Evolutionary conservation across 202 grass and related monocot species (phyloP).

Genomic region (Eragrostis tef): DNA sequence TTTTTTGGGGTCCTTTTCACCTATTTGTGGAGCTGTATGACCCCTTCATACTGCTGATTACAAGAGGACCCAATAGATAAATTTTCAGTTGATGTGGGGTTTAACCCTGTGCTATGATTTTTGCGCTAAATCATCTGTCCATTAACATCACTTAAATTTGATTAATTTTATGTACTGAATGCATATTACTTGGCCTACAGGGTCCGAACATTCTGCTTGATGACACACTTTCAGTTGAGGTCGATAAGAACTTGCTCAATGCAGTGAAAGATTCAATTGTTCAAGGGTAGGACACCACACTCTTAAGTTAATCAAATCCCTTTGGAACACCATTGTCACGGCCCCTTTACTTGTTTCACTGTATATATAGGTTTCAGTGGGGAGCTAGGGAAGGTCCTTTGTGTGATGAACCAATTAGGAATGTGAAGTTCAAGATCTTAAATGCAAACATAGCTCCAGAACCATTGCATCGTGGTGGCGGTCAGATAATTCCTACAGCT

Average conservation of each 20-base stretch:
- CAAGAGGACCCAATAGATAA: background rate
- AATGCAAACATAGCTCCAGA: slow-evolving; percentile 91
- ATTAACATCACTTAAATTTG: background rate
- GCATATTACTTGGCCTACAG: slow-evolving; percentile 47
- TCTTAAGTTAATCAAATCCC: slow-evolving; percentile 33
- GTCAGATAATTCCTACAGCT: slow-evolving; percentile 97
- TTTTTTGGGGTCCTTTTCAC: slow-evolving; percentile 1
- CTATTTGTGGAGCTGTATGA: slow-evolving; percentile 24
- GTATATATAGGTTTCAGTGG: slow-evolving; percentile 82
- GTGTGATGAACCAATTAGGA: slow-evolving; percentile 96
- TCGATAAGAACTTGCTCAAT: slow-evolving; percentile 91
- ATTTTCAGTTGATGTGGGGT: slow-evolving; percentile 20
- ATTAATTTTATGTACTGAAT: slow-evolving; percentile 21
- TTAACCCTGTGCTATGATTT: slow-evolving; percentile 14
- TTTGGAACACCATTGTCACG: slow-evolving; percentile 27
- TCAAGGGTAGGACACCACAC: slow-evolving; percentile 66
- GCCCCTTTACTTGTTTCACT: slow-evolving; percentile 44
- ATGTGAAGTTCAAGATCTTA: slow-evolving; percentile 97
- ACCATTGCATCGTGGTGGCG: slow-evolving; percentile 93
- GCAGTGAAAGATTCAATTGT: slow-evolving; percentile 92
- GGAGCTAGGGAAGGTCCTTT: slow-evolving; percentile 96
- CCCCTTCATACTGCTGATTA: background rate
- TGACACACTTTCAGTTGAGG: slow-evolving; percentile 92
- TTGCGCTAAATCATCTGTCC: slow-evolving; percentile 21
- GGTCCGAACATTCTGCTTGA: slow-evolving; percentile 94